A percentile compares a stretch with the other conserved stretches of the same genome.
phyloP scores from a whole-genome alignment of 192 early-diverging fungal species.

The Gaertneriomyces semiglobifer region DNA sequence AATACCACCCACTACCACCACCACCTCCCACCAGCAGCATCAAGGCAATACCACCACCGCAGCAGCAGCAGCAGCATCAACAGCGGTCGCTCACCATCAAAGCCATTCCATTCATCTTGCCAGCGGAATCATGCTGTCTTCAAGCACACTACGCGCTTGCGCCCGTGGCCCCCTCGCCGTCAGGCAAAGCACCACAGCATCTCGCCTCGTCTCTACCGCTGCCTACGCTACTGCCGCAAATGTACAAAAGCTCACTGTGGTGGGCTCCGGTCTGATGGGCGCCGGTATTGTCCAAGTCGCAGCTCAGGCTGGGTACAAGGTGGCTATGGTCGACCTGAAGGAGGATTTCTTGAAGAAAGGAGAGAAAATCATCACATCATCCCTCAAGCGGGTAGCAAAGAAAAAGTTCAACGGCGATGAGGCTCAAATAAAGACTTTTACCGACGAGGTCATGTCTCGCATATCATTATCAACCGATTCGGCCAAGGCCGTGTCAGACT shows the following conservation, averaged over 20 bases:
- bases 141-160: too few species aligned
- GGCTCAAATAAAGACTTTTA: constrained; percentile 44
- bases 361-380: constrained; percentile 75
- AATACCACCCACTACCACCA: too few species aligned
- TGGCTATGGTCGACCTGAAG: constrained; percentile 83
- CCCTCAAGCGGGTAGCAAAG: constrained; percentile 83
- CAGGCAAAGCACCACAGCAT: too few species aligned
- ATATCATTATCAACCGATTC: constrained; percentile 68
- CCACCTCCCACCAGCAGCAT: too few species aligned
- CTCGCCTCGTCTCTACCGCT: not conserved
- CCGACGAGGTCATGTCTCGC: constrained; percentile 67
- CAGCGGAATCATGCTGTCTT: too few species aligned
- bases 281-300: constrained; percentile 69
- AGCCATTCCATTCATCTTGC: too few species aligned
- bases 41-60: too few species aligned
- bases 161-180: too few species aligned
- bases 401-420: constrained; percentile 80
- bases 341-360: constrained; percentile 73
- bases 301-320: constrained; percentile 71
- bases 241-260: constrained; percentile 73
- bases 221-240: constrained; percentile 28
- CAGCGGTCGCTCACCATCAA: too few species aligned
- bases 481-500: constrained; percentile 50
- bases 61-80: too few species aligned
- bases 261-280: constrained; percentile 68